Evolutionary conservation across 768 basidiomycete genomes (phyloP), one percentile per base, ranked within the genome.

Genomic region (Amanita inopinata): DNA sequence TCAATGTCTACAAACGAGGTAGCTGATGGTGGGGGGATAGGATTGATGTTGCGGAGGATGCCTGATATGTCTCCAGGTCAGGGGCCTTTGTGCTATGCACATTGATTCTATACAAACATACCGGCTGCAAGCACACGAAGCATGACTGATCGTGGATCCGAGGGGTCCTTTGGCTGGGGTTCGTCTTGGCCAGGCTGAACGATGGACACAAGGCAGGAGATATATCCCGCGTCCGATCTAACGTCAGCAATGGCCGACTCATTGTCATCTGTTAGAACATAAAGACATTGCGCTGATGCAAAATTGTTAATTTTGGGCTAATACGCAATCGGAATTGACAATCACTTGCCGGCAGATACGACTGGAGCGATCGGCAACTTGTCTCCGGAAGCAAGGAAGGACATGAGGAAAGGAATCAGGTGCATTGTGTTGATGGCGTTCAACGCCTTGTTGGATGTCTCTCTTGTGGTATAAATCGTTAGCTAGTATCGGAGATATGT

Each of bases 181-280:
- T 55, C 43, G 6, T 52, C 47, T 27, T 53, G 56, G 23, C 61
- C 54, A 14, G 63, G 53, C 43, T 66, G 73, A 18, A 74, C 70
- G 19, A 87, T 76, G 3, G 76, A 71, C 38, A 87, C 58, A 3
- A 92, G 70, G 53, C 76, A 81, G 4, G 78, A 65, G 38, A 76
- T 66, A 52, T 83, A 83, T 2, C 69, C 65, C 10, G 71, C 71
- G 55, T 83, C 68, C 19, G 70, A 59, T 15, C 78, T 69, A 14
- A 93, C 56, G 42, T 80, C 78, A n/a, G 73, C 57, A 40, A 81
- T 77, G 22, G 80, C 77, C 12, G 81, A 73, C n/a, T 62, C 65
- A 49, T 96, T 97, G 55, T 96, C 93, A 56, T 93, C 90, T 2
- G 90, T 88, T 19, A 97, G 66, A 46, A 94, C 87, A 59, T 94